Evolutionary conservation across 768 basidiomycete genomes (phyloP).

Genomic region (Lactarius hatsudake): DNA sequence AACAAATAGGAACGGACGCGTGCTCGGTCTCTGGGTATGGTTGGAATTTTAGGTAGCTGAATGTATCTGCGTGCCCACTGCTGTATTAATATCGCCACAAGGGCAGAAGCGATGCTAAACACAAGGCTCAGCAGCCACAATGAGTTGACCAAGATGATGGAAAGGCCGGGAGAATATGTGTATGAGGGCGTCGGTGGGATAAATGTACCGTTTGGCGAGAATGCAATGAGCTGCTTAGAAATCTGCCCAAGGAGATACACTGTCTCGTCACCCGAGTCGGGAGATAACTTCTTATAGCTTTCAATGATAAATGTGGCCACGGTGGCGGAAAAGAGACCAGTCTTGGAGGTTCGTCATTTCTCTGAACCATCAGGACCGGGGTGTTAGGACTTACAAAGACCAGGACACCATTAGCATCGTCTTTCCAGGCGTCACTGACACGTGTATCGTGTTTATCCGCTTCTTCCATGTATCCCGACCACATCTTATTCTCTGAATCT

Average conservation of each 20-base stretch:
- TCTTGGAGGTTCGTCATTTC: slow-evolving; percentile 6
- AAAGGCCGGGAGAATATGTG: background rate
- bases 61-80: slow-evolving; percentile 25
- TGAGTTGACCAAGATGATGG: slow-evolving; percentile 18
- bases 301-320: slow-evolving; percentile 26
- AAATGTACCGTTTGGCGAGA: background rate
- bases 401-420: slow-evolving; percentile 19
- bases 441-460: slow-evolving; percentile 15
- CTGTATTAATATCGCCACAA: slow-evolving; percentile 18
- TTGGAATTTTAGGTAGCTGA: slow-evolving; percentile 31
- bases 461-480: slow-evolving; percentile 21
- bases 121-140: slow-evolving; percentile 25
- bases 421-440: slow-evolving; percentile 20
- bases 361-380: background rate
- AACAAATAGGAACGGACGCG: slow-evolving; percentile 39
- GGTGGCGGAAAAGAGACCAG: slow-evolving; percentile 29
- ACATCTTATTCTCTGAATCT: slow-evolving; percentile 16
- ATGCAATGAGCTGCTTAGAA: slow-evolving; percentile 18
- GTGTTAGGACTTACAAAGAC: slow-evolving; percentile 22
- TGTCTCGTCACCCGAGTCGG: slow-evolving; percentile 8
- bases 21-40: slow-evolving; percentile 35
- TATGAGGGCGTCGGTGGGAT: background rate
- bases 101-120: slow-evolving; percentile 21
- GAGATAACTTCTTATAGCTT: slow-evolving; percentile 25
- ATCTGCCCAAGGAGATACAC: slow-evolving; percentile 15